Base-by-base conservation (phyloP, 1,284 basidiomycete genomes). In the Ceratobasidium theobromae region DNA sequence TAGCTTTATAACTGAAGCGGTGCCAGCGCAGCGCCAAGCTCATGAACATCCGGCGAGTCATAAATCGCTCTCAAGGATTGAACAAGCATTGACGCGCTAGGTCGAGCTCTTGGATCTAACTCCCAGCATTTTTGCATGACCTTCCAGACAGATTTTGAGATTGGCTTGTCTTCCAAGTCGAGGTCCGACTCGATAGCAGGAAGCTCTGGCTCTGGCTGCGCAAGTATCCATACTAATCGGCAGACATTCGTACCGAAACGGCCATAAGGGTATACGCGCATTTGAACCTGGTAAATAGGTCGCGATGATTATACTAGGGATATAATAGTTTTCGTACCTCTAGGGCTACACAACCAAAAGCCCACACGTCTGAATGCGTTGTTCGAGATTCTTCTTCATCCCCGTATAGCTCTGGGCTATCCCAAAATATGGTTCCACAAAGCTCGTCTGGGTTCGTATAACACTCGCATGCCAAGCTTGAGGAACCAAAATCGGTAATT, bases 281-380 rank as follows among this genome's bases (percentile, higher is more conserved):
- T 43, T 16, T 43, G 40, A 43, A 43, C 40, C 40, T 43, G 16
- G 21, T 2, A 16, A 30, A 53, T 65, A 6, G 40, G 30, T 25
- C 45, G 49, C 9, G 40, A 53, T 1, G 4, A 65, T 38, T n/a
- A 33, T 25, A 45, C 21, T 33, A 18, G 53, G 33, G 12, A 45
- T 53, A 49, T 3, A 5, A 5, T 14, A 23, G 27, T 11, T 16
- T 12, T 18, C 49, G 4, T 25, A 52, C 60, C 49, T 64, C 48
- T 32, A 64, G 27, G 21, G 60, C 35, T 21, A 64, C 12, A 27
- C 60, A 64, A n/a, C 60, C 60, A 38, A 53, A 64, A 2, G 60
- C 60, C 60, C 60, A 64, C 5, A 64, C 21, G 30, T 64, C 60
- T 9, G 60, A 64, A 33, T 41, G 40, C 21, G 5, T 14, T 5